Percentiles rank a stretch among this genome's conserved stretches.
Evolutionary conservation across 2,329 filamentous ascomycete species (phyloP).

Genomic region (Eutypa lata): DNA sequence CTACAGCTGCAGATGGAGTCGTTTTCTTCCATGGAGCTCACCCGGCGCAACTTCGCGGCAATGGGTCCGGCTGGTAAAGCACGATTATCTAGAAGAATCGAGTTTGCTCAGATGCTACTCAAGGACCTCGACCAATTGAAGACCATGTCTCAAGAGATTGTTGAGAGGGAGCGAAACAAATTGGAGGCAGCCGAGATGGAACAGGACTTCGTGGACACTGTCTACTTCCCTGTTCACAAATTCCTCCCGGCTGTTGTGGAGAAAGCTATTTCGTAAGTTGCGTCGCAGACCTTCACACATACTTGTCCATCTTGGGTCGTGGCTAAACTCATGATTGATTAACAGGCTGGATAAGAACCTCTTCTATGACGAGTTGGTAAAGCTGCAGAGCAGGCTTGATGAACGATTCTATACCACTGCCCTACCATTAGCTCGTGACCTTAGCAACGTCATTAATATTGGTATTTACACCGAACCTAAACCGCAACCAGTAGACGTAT

Average conservation of each 20-base stretch:
- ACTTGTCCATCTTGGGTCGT: not conserved
- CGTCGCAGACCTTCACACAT: conserved; percentile 15
- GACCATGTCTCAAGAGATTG: conserved; percentile 65
- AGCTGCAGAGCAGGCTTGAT: conserved; percentile 51
- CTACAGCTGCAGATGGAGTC: conserved; percentile 93
- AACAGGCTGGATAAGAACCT: conserved; percentile 62
- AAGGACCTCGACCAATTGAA: conserved; percentile 76
- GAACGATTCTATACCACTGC: conserved; percentile 56
- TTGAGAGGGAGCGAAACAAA: conserved; percentile 74
- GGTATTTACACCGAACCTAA: conserved; percentile 47
- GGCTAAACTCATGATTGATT: conserved; percentile 33
- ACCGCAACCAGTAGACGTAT: conserved; percentile 16
- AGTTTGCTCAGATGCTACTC: conserved; percentile 76
- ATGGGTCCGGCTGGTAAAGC: conserved; percentile 85
- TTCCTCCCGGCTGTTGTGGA: conserved; percentile 76
- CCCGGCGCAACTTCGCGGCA: conserved; percentile 87
- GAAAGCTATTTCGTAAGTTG: conserved; percentile 74
- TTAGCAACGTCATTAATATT: conserved; percentile 50
- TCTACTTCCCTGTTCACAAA: conserved; percentile 86
- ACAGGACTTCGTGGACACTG: conserved; percentile 75
- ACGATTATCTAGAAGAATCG: conserved; percentile 76
- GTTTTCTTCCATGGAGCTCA: conserved; percentile 97
- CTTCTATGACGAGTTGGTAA: conserved; percentile 51
- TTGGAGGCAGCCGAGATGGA: conserved; percentile 74
- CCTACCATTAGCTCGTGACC: conserved; percentile 53